Evolutionary conservation across 2,329 filamentous ascomycete genomes (phyloP).

Genomic region (Colletotrichum viniferum): DNA sequence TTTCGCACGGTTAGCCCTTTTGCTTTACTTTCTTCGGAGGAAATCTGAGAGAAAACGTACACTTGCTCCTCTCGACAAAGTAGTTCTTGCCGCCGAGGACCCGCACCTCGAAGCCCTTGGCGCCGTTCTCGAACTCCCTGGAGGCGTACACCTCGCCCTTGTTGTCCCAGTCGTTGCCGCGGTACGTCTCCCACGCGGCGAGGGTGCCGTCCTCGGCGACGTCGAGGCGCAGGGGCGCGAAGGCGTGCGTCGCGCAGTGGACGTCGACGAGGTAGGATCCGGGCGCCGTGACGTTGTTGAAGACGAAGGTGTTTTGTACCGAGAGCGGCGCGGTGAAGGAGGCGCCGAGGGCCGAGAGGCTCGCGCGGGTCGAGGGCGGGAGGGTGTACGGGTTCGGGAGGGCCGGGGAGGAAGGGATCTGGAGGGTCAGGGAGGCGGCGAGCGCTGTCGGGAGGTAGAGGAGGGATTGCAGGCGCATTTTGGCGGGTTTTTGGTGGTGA

Average conservation of each 20-base stretch:
- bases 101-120: slow-evolving; percentile 62
- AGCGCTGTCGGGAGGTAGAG: slow-evolving; percentile 35
- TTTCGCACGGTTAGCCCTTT: neutral
- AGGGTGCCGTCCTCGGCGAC: slow-evolving; percentile 56
- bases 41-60: slow-evolving; percentile 54
- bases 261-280: slow-evolving; percentile 85
- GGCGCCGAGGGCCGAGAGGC: slow-evolving; percentile 48
- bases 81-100: slow-evolving; percentile 71
- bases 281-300: slow-evolving; percentile 67
- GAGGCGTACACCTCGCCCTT: slow-evolving; percentile 66
- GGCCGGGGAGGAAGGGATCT: slow-evolving; percentile 39
- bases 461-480: slow-evolving; percentile 41
- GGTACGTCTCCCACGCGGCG: slow-evolving; percentile 80
- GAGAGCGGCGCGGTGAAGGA: slow-evolving; percentile 65
- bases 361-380: slow-evolving; percentile 70
- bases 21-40: neutral
- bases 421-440: slow-evolving; percentile 50
- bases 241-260: slow-evolving; percentile 74
- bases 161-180: slow-evolving; percentile 90
- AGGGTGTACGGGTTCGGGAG: slow-evolving; percentile 57
- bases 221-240: slow-evolving; percentile 82
- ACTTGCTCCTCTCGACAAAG: slow-evolving; percentile 76
- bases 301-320: slow-evolving; percentile 73
- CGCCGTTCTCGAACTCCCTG: slow-evolving; percentile 19
- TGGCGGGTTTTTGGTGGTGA: neutral